phyloP scores from a whole-genome alignment of 1,284 basidiomycete genomes.

The Boletus semigastroideus region DNA sequence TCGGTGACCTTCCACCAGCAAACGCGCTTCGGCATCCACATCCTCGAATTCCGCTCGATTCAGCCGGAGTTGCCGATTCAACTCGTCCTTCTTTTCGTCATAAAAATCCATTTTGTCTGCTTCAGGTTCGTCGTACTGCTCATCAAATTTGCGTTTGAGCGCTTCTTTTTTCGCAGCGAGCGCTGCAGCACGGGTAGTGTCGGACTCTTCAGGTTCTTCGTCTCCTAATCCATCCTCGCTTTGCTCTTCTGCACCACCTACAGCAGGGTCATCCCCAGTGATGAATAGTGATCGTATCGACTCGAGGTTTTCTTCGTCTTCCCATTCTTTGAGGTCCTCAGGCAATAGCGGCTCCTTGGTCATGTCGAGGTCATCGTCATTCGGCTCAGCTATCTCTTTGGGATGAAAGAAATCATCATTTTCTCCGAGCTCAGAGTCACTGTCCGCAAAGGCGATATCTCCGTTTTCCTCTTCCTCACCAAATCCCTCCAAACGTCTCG shows the following conservation, averaged over 20 bases:
- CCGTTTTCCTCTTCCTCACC: conserved; percentile 36
- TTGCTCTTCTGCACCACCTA: conserved; percentile 39
- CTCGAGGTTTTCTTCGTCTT: conserved; percentile 81
- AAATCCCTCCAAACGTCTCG: conserved; percentile 41
- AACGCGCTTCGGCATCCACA: conserved; percentile 76
- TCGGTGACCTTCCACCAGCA: conserved; percentile 86
- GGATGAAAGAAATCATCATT: conserved; percentile 74
- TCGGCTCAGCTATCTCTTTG: conserved; percentile 40
- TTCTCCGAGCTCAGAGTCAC: conserved; percentile 73
- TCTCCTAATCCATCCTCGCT: conserved; percentile 40
- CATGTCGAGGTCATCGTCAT: conserved; percentile 66
- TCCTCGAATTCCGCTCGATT: conserved; percentile 88
- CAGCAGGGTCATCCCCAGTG: conserved; percentile 58
- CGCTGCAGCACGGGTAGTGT: conserved; percentile 49
- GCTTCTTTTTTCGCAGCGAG: conserved; percentile 88
- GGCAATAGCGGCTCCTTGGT: conserved; percentile 58
- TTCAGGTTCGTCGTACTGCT: conserved; percentile 93
- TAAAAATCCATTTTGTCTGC: conserved; percentile 82
- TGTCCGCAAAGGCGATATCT: conserved; percentile 72
- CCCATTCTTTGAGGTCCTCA: conserved; percentile 72
- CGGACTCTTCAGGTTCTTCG: conserved; percentile 39
- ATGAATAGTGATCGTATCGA: conserved; percentile 91
- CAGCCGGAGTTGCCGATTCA: conserved; percentile 80
- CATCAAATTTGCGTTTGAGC: conserved; percentile 94
- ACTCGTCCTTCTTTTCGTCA: conserved; percentile 89